A percentile compares a stretch with the other conserved stretches of the same genome.
phyloP scores from a whole-genome alignment of 2,329 filamentous ascomycete species.

The Myriosclerotinia duriaeana region DNA sequence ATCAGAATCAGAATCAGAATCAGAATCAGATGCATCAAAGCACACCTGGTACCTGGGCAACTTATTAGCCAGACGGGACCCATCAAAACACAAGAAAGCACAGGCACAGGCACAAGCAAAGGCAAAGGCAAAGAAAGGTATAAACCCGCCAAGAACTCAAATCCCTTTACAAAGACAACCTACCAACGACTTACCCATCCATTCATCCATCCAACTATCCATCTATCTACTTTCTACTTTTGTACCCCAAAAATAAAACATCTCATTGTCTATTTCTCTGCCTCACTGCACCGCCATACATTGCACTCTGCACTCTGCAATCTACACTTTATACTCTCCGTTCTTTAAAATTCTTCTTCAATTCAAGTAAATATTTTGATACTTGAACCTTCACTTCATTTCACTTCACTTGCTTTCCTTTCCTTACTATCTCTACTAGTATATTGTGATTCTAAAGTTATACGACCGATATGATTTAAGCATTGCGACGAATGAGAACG shows the following conservation, averaged over 20 bases:
- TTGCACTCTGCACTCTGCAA: background rate
- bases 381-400: background rate
- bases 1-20: too few relatives aligned
- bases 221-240: background rate
- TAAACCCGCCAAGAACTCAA: background rate
- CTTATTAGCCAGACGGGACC: too few relatives aligned
- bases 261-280: background rate
- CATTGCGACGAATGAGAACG: conserved; percentile 19
- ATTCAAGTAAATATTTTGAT: conserved; percentile 16
- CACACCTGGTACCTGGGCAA: too few relatives aligned
- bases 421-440: background rate
- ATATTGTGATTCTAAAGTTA: conserved; percentile 2
- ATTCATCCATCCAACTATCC: too few relatives aligned
- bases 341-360: background rate
- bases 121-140: background rate
- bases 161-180: conserved; percentile 19
- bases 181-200: too few relatives aligned
- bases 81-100: background rate
- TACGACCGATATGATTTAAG: conserved; percentile 21
- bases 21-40: too few relatives aligned
- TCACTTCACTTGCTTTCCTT: background rate
- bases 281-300: background rate
- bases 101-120: background rate
- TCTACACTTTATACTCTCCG: background rate
- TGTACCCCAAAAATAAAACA: background rate